Base-by-base conservation (phyloP, 2,329 filamentous ascomycete species). In the Amauroascus niger region DNA sequence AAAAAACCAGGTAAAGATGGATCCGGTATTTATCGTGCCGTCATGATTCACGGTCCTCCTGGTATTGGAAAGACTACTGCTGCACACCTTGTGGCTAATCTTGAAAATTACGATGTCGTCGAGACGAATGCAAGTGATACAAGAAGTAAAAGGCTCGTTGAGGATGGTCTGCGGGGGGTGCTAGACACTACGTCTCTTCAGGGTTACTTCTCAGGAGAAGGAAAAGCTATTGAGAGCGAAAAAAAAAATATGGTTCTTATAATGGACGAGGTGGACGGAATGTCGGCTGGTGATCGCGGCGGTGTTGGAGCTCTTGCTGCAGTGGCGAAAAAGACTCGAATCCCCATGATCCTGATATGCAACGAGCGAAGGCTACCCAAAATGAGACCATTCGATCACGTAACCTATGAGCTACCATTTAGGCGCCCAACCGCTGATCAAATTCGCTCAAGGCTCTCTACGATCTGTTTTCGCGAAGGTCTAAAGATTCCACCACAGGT, bases 261-360 rank as follows among this genome's bases (percentile, higher is more conserved):
- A 71, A 97, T 98, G 93, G 93, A 98, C 62, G 93, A 98, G 71
- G 93, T 98, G 3, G 93, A 98, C 64, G 93, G 93, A 50, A 97
- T 98, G 93, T 97, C 91, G 57, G 90, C 88, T 33, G 93, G 93
- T 65, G 93, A 98, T 67, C 84, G 93, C 57, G 93, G 93, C 60
- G 93, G 93, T 68, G 93, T 98, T 46, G 93, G 90, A 49, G 93
- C 93, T 28, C 77, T 98, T 54, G 91, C 93, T 54, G 88, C 93
- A 55, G 86, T 95, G 52, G 96, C 91, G 77, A 95, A 87, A 73
- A 96, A 95, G 76, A 93, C 90, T 0, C 83, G 93, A 61, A 83
- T 98, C 22, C 93, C 93, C 0, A 84, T 98, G 67, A 97, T 98
- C 61, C 78, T 98, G 52, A 97, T 98, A 62, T 98, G 93, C 79